Conservation (phyloP, 2,329 filamentous ascomycete genomes). For the Bipolaris bicolor region DNA sequence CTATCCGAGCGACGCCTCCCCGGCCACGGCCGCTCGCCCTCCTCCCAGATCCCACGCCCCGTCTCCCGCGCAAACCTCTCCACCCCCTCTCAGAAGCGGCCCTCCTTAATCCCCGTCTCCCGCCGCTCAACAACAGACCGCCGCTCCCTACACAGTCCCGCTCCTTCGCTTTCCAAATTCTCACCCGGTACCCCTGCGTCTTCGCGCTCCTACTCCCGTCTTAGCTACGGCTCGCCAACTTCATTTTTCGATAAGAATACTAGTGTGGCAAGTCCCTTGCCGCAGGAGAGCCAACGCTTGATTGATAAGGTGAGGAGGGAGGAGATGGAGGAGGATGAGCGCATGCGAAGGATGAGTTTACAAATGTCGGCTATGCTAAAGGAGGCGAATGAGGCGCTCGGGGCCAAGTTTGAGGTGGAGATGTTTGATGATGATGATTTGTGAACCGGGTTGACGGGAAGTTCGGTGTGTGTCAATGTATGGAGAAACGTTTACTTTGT, state of each 20-base stretch:
- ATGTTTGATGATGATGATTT: conserved; percentile 34
- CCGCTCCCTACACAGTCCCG: conserved; percentile 25
- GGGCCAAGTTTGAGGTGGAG: conserved; percentile 53
- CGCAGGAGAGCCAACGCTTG: conserved; percentile 73
- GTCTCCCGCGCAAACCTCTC: conserved; percentile 28
- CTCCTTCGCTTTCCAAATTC: conserved; percentile 5
- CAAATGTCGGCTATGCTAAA: conserved; percentile 85
- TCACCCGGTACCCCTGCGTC: conserved; percentile 18
- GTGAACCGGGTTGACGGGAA: background rate
- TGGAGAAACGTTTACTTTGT: background rate
- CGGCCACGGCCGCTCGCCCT: conserved; percentile 32
- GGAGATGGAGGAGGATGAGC: conserved; percentile 78
- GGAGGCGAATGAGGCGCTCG: conserved; percentile 85
- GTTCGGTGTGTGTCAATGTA: conserved; percentile 2
- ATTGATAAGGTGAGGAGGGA: conserved; percentile 74
- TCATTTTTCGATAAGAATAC: conserved; percentile 27
- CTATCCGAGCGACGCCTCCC: conserved; percentile 42
- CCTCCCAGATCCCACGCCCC: conserved; percentile 47
- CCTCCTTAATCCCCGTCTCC: conserved; percentile 54
- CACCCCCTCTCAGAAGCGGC: conserved; percentile 33
- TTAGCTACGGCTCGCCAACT: conserved; percentile 41
- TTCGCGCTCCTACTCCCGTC: conserved; percentile 37
- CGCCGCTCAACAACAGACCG: conserved; percentile 46
- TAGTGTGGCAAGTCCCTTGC: conserved; percentile 46
- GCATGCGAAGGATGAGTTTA: conserved; percentile 79